Evolutionary conservation across 495 filamentous ascomycete species (phyloP).

Genomic region (Penicillium pancosmium): DNA sequence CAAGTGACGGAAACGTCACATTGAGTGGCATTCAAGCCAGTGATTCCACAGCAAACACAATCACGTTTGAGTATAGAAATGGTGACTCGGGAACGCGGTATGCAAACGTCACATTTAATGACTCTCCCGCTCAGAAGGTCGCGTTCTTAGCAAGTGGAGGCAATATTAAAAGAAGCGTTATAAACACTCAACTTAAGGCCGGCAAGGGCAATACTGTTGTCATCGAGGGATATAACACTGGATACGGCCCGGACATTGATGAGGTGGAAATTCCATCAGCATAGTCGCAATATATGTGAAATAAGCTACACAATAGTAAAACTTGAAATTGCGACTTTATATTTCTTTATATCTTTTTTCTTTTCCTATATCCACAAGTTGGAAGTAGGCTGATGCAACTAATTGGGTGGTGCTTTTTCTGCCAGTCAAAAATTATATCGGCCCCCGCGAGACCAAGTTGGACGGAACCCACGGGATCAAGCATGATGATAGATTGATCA

Average conservation of each 20-base stretch:
- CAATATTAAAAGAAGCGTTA: neutral
- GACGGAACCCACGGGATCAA: no score
- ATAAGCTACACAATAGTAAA: neutral
- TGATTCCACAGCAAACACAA: neutral
- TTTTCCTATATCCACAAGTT: no score
- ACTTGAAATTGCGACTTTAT: neutral
- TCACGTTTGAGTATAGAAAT: conserved; percentile 1
- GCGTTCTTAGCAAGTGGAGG: conserved; percentile 1
- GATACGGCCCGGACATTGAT: conserved; percentile 6
- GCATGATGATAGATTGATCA: no score
- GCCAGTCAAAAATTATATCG: no score
- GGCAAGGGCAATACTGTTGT: neutral
- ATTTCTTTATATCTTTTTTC: neutral
- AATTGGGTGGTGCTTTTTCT: no score
- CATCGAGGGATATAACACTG: conserved; percentile 2
- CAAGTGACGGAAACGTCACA: neutral
- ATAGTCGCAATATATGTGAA: neutral
- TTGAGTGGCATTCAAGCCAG: neutral
- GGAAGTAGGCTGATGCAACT: no score
- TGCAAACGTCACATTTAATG: conserved; percentile 1
- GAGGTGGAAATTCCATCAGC: neutral
- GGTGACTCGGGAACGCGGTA: conserved; percentile 3
- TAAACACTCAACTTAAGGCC: neutral
- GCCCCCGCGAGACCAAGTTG: no score
- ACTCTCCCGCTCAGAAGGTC: conserved; percentile 1